These are phyloP conservation scores for Neurospora tetraspora DNA, from an alignment of 495 filamentous ascomycete genomes.

Conservation along the genomic window DNA sequence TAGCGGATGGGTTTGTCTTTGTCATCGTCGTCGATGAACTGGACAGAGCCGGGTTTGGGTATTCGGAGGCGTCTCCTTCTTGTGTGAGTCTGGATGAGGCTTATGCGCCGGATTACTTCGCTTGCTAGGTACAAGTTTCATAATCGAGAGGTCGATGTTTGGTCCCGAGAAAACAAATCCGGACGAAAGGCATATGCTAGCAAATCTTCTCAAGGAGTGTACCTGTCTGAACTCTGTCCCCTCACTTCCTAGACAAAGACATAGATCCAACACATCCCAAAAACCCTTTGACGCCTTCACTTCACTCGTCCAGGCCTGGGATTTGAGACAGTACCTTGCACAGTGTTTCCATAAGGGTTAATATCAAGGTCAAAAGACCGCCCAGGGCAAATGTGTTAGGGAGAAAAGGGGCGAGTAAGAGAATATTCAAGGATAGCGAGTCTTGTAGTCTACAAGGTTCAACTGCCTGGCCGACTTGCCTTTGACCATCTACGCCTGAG, in stretches of 20 bases:
- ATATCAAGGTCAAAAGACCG: not conserved
- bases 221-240: not conserved
- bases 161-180: not conserved
- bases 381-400: fast-evolving
- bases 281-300: not conserved
- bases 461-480: not conserved
- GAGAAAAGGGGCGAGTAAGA: fast-evolving
- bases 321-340: not conserved
- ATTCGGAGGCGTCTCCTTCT: too few relatives aligned
- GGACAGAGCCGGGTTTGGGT: not conserved
- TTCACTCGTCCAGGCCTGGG: not conserved
- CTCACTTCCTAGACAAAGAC: not conserved
- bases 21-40: not conserved
- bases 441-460: not conserved
- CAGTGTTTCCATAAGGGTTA: fast-evolving
- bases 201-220: not conserved
- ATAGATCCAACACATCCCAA: not conserved
- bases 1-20: not conserved
- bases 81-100: too few relatives aligned
- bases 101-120: not conserved
- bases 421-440: not conserved
- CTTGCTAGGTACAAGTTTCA: not conserved
- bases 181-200: not conserved
- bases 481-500: too few relatives aligned
- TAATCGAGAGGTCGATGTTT: not conserved